Percentiles rank a stretch among this genome's conserved stretches.
Conservation (phyloP, 176 grass and related monocot genomes). For the Areca catechu region DNA sequence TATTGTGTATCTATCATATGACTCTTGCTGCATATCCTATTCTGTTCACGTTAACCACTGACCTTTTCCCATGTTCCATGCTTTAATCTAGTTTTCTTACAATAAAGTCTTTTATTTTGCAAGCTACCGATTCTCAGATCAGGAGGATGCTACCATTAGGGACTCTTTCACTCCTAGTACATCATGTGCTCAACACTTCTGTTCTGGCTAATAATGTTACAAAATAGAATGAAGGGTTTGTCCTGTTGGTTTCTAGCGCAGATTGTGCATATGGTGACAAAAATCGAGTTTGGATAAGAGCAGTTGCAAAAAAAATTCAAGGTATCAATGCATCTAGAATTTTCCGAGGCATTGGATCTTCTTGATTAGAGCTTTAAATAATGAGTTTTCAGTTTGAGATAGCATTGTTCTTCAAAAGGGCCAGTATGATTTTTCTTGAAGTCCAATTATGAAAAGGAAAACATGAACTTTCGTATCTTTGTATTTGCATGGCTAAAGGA, state of each 20-base stretch:
- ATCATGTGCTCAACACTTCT: conserved; percentile 30
- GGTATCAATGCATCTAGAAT: conserved; percentile 2
- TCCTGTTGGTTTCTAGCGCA: conserved; percentile 70
- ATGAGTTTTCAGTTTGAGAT: too few species aligned
- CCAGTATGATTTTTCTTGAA: too few species aligned
- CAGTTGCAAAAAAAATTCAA: conserved; percentile 71
- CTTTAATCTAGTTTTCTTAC: too few species aligned
- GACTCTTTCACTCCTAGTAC: conserved; percentile 52
- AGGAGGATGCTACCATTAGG: conserved; percentile 50
- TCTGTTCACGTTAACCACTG: too few species aligned
- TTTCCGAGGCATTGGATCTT: conserved; percentile 24
- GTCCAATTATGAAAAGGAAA: too few species aligned
- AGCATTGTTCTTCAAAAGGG: too few species aligned
- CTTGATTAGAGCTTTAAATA: background rate
- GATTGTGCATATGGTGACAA: conserved; percentile 84
- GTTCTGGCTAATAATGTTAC: conserved; percentile 18
- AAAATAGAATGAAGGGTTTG: conserved; percentile 44
- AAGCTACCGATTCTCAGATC: conserved; percentile 41
- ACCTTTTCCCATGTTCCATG: too few species aligned
- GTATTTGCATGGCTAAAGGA: too few species aligned
- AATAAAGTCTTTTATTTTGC: conserved; percentile 3
- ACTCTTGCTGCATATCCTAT: too few species aligned
- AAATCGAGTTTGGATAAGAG: conserved; percentile 77
- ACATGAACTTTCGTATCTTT: too few species aligned
- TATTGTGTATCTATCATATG: too few species aligned